phyloP scores from a whole-genome alignment of 768 basidiomycete genomes.

The Pulveroboletus ravenelii region DNA sequence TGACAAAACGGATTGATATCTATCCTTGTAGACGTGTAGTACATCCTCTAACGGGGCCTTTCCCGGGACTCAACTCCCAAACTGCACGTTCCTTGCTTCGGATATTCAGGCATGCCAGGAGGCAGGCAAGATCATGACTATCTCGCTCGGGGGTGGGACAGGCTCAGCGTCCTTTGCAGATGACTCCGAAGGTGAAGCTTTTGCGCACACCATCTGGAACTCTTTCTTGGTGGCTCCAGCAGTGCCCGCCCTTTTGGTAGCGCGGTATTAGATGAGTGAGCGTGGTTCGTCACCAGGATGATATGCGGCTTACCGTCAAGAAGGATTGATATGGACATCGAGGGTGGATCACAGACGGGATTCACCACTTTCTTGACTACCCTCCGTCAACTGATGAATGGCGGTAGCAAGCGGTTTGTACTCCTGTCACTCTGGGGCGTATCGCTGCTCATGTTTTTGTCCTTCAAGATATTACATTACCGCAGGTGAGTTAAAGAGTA shows the following conservation, averaged over 20 bases:
- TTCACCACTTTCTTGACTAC: conserved; percentile 30
- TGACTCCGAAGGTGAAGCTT: conserved; percentile 52
- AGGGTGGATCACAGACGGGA: conserved; percentile 36
- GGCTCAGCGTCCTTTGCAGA: conserved; percentile 58
- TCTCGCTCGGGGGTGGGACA: conserved; percentile 60
- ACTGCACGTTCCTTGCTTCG: conserved; percentile 56
- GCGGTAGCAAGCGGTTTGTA: conserved; percentile 25
- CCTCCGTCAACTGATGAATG: conserved; percentile 28
- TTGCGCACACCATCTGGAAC: conserved; percentile 65
- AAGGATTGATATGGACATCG: conserved; percentile 46
- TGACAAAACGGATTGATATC: neutral
- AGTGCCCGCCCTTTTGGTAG: conserved; percentile 64
- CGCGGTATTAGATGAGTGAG: conserved; percentile 69
- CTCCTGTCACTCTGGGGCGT: neutral
- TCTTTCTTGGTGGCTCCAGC: conserved; percentile 65
- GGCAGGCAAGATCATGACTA: conserved; percentile 55
- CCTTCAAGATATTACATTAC: too few species aligned
- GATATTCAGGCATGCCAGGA: conserved; percentile 63
- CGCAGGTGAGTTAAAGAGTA: too few species aligned
- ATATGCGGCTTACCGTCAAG: neutral
- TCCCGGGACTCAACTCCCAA: conserved; percentile 55
- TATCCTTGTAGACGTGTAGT: conserved; percentile 52
- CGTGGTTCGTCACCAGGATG: neutral
- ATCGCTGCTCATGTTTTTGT: conserved; percentile 4
- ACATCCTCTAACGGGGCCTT: conserved; percentile 52